Conservation (phyloP, 345 rosid species). For the Aurinia saxatilis region DNA sequence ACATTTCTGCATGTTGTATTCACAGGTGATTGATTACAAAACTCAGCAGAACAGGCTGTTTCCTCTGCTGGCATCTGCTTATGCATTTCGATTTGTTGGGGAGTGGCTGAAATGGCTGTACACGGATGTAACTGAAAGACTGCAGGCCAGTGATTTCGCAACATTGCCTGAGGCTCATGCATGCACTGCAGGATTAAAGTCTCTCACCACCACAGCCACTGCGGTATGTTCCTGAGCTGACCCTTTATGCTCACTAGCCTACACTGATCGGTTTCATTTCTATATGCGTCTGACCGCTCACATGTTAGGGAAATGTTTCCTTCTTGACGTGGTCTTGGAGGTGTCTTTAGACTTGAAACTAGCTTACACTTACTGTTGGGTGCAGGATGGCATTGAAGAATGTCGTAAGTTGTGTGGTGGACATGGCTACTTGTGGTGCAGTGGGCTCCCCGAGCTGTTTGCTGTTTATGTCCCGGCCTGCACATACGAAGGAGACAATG, state of each 20-base stretch:
- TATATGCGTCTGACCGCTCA: neutral
- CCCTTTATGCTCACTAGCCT: neutral
- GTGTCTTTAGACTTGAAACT: neutral
- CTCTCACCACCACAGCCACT: conserved; percentile 85
- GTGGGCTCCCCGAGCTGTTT: conserved; percentile 97
- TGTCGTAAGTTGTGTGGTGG: conserved; percentile 98
- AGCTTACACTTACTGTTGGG: conserved; percentile 6
- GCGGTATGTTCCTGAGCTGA: conserved; percentile 53
- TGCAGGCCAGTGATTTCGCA: conserved; percentile 85
- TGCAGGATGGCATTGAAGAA: conserved; percentile 97
- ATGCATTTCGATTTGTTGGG: conserved; percentile 95
- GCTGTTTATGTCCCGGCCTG: conserved; percentile 96
- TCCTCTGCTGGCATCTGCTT: conserved; percentile 98
- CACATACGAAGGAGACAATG: conserved; percentile 97
- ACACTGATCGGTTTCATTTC: no score
- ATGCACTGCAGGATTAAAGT: conserved; percentile 98
- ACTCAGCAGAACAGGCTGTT: conserved; percentile 95
- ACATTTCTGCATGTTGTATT: conserved; percentile 4
- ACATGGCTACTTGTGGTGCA: conserved; percentile 88
- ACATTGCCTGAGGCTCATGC: conserved; percentile 98
- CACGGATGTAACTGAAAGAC: conserved; percentile 75
- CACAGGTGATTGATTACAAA: conserved; percentile 92
- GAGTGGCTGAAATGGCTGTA: conserved; percentile 98
- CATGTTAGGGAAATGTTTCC: neutral
- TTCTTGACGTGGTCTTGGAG: neutral